These are phyloP conservation scores for Coniella lustricola DNA, from an alignment of 2,329 filamentous ascomycete genomes.

Conservation along the genomic window DNA sequence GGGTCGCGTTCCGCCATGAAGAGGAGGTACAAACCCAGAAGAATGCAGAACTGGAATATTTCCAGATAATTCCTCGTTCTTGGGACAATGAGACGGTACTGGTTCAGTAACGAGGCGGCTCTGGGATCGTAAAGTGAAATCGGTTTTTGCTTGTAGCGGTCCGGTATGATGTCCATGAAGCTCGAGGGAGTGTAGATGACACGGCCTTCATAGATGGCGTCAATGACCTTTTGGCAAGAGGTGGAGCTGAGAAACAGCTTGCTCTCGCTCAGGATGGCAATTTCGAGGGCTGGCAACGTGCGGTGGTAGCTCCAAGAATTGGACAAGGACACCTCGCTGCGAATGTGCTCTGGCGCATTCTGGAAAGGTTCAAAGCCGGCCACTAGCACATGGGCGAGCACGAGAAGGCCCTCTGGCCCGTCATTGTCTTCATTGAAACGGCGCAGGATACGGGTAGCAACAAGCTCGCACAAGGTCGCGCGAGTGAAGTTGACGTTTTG, in stretches of 20 bases:
- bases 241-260: slow-evolving; percentile 71
- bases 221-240: slow-evolving; percentile 73
- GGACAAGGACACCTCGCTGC: slow-evolving; percentile 47
- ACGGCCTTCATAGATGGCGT: slow-evolving; percentile 73
- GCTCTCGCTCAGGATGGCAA: slow-evolving; percentile 76
- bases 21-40: slow-evolving; percentile 61
- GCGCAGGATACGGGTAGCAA: slow-evolving; percentile 70
- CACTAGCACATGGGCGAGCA: slow-evolving; percentile 72
- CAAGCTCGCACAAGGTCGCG: slow-evolving; percentile 71
- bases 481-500: slow-evolving; percentile 76
- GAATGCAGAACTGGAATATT: slow-evolving; percentile 62
- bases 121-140: slow-evolving; percentile 76
- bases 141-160: slow-evolving; percentile 77
- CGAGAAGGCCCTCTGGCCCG: slow-evolving; percentile 61
- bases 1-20: slow-evolving; percentile 65
- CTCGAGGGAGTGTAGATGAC: slow-evolving; percentile 77
- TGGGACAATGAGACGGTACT: slow-evolving; percentile 78
- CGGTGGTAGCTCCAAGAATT: slow-evolving; percentile 43
- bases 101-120: slow-evolving; percentile 69
- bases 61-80: slow-evolving; percentile 71
- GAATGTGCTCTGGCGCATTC: slow-evolving; percentile 64
- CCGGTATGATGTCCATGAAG: slow-evolving; percentile 77
- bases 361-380: slow-evolving; percentile 82
- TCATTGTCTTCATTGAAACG: slow-evolving; percentile 73
- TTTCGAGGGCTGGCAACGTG: slow-evolving; percentile 70